Evolutionary conservation across 169 alveolate species (phyloP).

Genomic region (Plasmodium inui): DNA sequence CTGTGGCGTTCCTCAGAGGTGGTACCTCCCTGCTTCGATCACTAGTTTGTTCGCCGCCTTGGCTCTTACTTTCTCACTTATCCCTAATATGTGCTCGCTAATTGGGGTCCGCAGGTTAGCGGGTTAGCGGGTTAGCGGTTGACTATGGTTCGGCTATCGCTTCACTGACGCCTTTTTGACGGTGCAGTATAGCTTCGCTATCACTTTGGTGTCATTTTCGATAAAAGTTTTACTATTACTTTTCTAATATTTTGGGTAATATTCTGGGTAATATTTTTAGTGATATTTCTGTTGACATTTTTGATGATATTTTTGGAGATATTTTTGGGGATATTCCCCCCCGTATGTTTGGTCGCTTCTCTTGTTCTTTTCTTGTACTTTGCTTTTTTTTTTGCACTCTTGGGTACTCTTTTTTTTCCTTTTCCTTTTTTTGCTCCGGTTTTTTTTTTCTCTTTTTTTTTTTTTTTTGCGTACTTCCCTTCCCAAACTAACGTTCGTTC

Average conservation of each 20-base stretch:
- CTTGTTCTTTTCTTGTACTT: background rate
- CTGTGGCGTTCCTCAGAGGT: background rate
- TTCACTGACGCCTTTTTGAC: background rate
- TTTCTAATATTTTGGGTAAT: background rate
- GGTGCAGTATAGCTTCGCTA: background rate
- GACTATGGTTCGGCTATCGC: background rate
- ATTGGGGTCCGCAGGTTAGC: background rate
- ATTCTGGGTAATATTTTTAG: background rate
- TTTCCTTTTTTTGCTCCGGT: background rate
- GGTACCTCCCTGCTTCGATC: background rate
- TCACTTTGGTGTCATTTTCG: background rate
- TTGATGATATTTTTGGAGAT: background rate
- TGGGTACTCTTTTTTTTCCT: background rate
- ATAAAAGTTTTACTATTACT: background rate
- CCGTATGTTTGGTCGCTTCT: background rate
- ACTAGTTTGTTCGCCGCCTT: background rate
- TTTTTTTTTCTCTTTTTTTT: background rate
- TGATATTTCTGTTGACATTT: background rate
- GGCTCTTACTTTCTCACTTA: background rate
- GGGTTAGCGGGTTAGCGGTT: background rate
- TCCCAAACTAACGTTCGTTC: background rate
- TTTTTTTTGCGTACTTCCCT: background rate
- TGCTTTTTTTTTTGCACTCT: background rate
- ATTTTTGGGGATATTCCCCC: background rate
- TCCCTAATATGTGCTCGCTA: background rate